Base-by-base conservation (phyloP, 345 rosid genomes). In the Aquilaria malaccensis region DNA sequence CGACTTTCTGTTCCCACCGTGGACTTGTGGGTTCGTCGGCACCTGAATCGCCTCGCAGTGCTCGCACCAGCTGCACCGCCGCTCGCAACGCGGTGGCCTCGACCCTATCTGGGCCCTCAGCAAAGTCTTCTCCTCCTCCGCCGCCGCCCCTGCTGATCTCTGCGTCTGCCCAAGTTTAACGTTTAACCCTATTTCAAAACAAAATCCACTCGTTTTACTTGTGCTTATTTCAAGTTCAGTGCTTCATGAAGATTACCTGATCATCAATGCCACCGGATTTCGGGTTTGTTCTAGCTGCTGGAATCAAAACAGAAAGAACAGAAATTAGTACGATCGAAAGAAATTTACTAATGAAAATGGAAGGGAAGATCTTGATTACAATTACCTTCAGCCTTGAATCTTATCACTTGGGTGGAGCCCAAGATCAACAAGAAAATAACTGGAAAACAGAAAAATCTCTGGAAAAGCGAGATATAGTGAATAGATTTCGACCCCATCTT, bases 41-140 rank as follows among this genome's bases (percentile, higher is more conserved):
- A 92, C 95, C 73, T 92, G 98, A 59, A 92, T 82, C 29, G 95
- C 96, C 71, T 85, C 93, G 52, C 98, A 92, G 50, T 70, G 95
- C 1, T 76, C 85, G 65, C 98, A 92, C 6, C 83, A 68, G 51
- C 78, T 83, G 79, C 98, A 92, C 66, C 85, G 79, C 75, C 85
- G 76, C n/a, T 89, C 81, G 33, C 98, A 92, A 54, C 83, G 83
- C 50, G 98, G 98, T 12, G 98, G 98, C 47, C 81, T 79, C 62
- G 98, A 92, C 13, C 98, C 98, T 75, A 91, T 91, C 61, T 80
- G 66, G 9, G 81, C 79, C 63, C 89, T 80, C 81, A 80, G 67
- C 41, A 70, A 46, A 63, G 54, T 68, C 72, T 74, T 76, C 60
- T 70, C 77, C 50, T 72, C 82, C 22, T 72, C 60, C 54, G 50